Conservation (phyloP, 768 basidiomycete species). For the Kondoa malvinella region DNA sequence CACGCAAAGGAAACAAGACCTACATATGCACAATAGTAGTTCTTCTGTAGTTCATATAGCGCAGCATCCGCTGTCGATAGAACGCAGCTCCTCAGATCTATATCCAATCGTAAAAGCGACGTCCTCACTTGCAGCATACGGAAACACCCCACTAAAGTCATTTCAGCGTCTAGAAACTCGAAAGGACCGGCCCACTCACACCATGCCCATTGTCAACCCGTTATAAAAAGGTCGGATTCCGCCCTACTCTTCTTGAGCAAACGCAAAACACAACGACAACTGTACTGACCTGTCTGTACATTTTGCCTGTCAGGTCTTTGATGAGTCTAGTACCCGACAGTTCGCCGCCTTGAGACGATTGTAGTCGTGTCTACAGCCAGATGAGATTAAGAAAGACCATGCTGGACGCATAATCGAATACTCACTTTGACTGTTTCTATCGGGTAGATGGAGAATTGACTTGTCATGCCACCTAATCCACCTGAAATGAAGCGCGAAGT, state of each 20-base stretch:
- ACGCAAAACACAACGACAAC: slow-evolving; percentile 42
- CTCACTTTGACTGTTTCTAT: neutral
- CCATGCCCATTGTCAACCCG: slow-evolving; percentile 71
- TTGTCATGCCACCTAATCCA: slow-evolving; percentile 84
- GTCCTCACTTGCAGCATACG: slow-evolving; percentile 73
- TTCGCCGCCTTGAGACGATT: slow-evolving; percentile 49
- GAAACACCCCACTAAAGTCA: slow-evolving; percentile 96
- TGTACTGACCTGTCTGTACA: slow-evolving; percentile 21
- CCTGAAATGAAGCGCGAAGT: slow-evolving; percentile 85
- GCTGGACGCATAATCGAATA: no score
- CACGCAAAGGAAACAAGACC: slow-evolving; percentile 90
- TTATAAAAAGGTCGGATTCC: slow-evolving; percentile 74
- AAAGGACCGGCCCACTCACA: no score
- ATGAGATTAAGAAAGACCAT: slow-evolving; percentile 97
- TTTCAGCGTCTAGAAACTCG: no score
- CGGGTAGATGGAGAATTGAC: slow-evolving; percentile 56
- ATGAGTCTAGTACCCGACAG: slow-evolving; percentile 26
- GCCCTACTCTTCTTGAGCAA: slow-evolving; percentile 52
- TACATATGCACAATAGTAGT: slow-evolving; percentile 25
- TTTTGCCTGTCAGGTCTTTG: slow-evolving; percentile 34
- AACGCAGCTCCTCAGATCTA: neutral
- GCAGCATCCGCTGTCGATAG: neutral
- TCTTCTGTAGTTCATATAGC: neutral
- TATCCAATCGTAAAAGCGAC: neutral
- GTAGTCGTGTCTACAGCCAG: slow-evolving; percentile 96